Evolutionary conservation across 805 yeast genomes (phyloP).

Genomic region (Pichia thaimueangensis): DNA sequence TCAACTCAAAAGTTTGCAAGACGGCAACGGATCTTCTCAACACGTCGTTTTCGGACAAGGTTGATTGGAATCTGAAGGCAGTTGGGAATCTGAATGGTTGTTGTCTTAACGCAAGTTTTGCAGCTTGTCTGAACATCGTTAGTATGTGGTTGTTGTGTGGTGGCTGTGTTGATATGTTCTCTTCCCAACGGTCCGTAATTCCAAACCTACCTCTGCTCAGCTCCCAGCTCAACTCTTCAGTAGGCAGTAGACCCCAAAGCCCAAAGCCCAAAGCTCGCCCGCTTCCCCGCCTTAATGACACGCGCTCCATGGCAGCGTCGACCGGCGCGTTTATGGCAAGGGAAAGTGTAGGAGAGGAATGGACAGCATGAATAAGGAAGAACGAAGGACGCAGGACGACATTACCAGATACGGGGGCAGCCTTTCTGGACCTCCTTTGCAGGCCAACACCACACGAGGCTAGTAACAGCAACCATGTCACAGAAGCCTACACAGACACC

Average conservation of each 20-base stretch:
- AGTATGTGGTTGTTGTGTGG: not conserved
- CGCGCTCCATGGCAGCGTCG: slow-evolving; percentile 7
- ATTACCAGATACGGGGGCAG: not conserved
- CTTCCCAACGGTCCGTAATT: not conserved
- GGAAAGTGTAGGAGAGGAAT: not conserved
- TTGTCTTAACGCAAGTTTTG: slow-evolving; percentile 16
- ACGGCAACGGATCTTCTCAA: slow-evolving; percentile 78
- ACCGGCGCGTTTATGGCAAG: not conserved
- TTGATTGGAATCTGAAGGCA: slow-evolving; percentile 19
- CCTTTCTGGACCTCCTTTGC: not conserved
- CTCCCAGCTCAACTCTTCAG: no score
- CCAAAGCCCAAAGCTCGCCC: no score
- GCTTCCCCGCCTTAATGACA: no score
- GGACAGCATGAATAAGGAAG: not conserved
- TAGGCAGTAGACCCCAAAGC: no score
- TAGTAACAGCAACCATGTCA: not conserved
- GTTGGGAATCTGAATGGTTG: not conserved
- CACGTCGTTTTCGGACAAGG: slow-evolving; percentile 69
- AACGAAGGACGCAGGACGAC: not conserved
- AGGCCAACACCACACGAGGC: not conserved
- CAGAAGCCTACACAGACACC: no score
- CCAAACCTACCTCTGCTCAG: not conserved
- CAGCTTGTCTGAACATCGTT: slow-evolving; percentile 19
- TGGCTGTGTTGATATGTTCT: not conserved
- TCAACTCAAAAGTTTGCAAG: slow-evolving; percentile 45